Evolutionary conservation across 371 early-diverging fungal species (phyloP), one percentile per base, ranked within the genome.

Genomic region (Parasitella parasitica): DNA sequence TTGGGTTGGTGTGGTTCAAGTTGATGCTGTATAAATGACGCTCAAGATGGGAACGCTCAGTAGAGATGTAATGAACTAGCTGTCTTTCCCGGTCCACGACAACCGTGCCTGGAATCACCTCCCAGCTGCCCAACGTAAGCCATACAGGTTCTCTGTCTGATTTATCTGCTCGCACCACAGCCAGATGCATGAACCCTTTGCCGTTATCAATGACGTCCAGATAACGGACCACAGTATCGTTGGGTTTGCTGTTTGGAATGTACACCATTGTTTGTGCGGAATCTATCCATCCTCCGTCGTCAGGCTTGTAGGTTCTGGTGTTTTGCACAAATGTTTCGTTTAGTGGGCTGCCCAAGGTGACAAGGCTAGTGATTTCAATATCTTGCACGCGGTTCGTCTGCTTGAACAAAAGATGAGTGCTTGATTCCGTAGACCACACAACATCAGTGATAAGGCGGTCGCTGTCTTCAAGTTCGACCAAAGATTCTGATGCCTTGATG

Each of bases 371-470:
- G n/a, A 83, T 72, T 60, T 86, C 82, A 9, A 83, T 78, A 67
- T 93, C 93, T 68, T 97, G 97, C 27, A 94, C 89, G 11, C 97
- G 84, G 64, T 97, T 96, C 71, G 90, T 91, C 34, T 85, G 81
- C 57, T 91, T 81, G 36, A 92, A 89, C 26, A 95, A 61, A n/a
- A 94, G 72, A 15, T 76, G 61, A 6, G 78, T 75, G 54, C 78
- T 76, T 34, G 69, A 69, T 12, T 78, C 78, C 2, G 88, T 84
- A 9, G 89, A 69, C 96, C 96, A 97, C 9, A 74, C 71, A 30
- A 94, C 89, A 55, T 91, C 91, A 5, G 88, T 86, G 52, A 96
- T 81, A 1, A 97, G 64, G 22, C 84, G 80, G 73, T 96, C 90
- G 2, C 84, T 76, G 24, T 79, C 80, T 6, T 82, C 71, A 57